A percentile compares a stretch with the other conserved stretches of the same genome.
phyloP scores from a whole-genome alignment of 2,329 filamentous ascomycete genomes.

The Paraphaeosphaeria minitans region DNA sequence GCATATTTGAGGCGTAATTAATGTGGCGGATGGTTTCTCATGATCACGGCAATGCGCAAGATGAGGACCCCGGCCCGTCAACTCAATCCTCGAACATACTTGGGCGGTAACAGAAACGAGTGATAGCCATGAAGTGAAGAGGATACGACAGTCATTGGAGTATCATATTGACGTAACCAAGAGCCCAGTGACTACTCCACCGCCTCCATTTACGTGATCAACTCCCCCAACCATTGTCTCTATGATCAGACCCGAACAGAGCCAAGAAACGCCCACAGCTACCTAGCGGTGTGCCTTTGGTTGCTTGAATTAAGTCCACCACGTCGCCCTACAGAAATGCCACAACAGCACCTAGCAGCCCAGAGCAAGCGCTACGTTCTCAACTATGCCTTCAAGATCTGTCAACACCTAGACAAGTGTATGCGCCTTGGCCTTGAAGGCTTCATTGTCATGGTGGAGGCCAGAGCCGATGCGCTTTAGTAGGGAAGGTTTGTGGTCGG shows the following conservation, averaged over 20 bases:
- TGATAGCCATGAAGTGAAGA: not conserved
- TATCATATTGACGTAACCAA: not conserved
- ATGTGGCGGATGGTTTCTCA: not conserved
- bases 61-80: not conserved
- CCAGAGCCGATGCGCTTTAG: conserved; percentile 7
- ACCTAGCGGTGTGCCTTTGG: not conserved
- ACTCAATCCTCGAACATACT: not conserved
- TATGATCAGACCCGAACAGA: not conserved
- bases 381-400: not conserved
- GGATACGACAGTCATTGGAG: not conserved
- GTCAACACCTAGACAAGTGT: not conserved
- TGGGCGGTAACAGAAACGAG: not conserved
- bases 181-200: not conserved
- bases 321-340: not conserved
- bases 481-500: not conserved
- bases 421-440: not conserved
- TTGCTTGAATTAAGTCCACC: conserved; percentile 1
- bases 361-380: not conserved
- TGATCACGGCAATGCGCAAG: not conserved
- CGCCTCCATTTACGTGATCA: not conserved
- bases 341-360: not conserved
- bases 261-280: conserved; percentile 3
- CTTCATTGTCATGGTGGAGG: not conserved
- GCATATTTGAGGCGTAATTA: not conserved
- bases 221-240: not conserved